Conservation (phyloP, 306 rosid species). For the Adenanthera pavonina region DNA sequence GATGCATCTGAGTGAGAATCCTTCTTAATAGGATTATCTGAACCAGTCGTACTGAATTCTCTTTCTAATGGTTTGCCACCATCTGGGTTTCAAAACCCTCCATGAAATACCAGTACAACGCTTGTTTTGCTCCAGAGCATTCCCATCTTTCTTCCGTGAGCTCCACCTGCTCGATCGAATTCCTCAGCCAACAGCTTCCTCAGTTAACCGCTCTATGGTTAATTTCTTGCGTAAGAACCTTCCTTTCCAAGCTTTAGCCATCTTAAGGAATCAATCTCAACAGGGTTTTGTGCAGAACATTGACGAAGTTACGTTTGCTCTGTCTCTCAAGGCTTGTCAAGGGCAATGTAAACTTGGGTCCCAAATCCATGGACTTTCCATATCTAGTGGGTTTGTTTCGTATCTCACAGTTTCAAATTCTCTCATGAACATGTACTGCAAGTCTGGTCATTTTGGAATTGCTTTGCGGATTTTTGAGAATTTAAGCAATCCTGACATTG, state of each 20-base stretch:
- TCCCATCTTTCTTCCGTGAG: constrained; percentile 48
- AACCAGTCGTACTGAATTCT: background rate
- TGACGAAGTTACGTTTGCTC: constrained; percentile 59
- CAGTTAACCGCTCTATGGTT: constrained; percentile 56
- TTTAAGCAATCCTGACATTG: constrained; percentile 61
- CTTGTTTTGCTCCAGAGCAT: background rate
- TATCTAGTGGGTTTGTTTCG: constrained; percentile 59
- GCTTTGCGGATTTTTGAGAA: constrained; percentile 62
- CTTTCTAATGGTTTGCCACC: constrained; percentile 59
- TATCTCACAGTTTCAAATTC: constrained; percentile 64
- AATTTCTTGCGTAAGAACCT: constrained; percentile 49
- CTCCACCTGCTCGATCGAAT: constrained; percentile 56
- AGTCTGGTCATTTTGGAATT: constrained; percentile 53
- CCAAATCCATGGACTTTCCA: constrained; percentile 64
- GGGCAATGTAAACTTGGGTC: constrained; percentile 56
- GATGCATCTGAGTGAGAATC: background rate
- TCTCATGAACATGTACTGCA: constrained; percentile 81
- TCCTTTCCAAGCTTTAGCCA: constrained; percentile 56
- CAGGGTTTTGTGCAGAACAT: constrained; percentile 37
- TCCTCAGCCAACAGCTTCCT: constrained; percentile 52
- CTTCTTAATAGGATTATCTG: background rate
- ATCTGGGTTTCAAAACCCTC: constrained; percentile 42
- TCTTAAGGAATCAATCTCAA: constrained; percentile 53
- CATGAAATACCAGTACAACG: constrained; percentile 32
- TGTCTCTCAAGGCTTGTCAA: constrained; percentile 80